Percentiles rank a stretch among this genome's conserved stretches.
Conservation (phyloP, 768 basidiomycete species). For the Amanita pallidorosea region DNA sequence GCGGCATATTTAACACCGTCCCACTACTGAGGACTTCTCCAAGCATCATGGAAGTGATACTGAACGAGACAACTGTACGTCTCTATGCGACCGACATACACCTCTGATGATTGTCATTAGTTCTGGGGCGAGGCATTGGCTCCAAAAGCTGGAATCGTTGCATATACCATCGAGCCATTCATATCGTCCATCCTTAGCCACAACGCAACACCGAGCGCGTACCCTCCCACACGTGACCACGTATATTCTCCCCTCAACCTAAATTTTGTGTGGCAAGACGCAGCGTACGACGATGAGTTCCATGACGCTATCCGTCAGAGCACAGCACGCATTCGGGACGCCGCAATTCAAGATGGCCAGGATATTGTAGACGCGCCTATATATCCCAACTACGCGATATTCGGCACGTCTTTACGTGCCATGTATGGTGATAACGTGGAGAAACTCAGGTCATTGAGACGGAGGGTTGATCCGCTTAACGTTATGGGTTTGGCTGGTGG, state of each 20-base stretch:
- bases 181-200: not conserved
- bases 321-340: constrained; percentile 22
- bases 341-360: constrained; percentile 22
- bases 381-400: constrained; percentile 34
- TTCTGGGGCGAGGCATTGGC: not conserved
- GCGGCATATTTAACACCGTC: constrained; percentile 23
- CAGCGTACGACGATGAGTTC: constrained; percentile 15
- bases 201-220: not conserved
- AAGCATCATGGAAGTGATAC: constrained; percentile 19
- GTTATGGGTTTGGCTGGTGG: constrained; percentile 46
- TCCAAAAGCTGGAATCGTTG: not conserved
- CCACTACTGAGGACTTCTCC: constrained; percentile 20
- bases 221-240: constrained; percentile 8
- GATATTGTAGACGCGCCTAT: constrained; percentile 17
- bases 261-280: constrained; percentile 12
- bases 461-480: constrained; percentile 31
- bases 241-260: constrained; percentile 18
- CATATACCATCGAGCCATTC: not conserved
- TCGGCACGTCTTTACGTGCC: constrained; percentile 27
- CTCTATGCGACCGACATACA: too few species aligned
- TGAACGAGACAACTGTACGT: constrained; percentile 26
- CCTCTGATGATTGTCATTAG: not conserved
- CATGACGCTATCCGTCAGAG: constrained; percentile 24
- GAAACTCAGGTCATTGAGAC: constrained; percentile 22
- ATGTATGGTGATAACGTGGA: constrained; percentile 32